Evolutionary conservation across 495 filamentous ascomycete genomes (phyloP), one percentile per base, ranked within the genome.

Genomic region (Xylaria flabelliformis): DNA sequence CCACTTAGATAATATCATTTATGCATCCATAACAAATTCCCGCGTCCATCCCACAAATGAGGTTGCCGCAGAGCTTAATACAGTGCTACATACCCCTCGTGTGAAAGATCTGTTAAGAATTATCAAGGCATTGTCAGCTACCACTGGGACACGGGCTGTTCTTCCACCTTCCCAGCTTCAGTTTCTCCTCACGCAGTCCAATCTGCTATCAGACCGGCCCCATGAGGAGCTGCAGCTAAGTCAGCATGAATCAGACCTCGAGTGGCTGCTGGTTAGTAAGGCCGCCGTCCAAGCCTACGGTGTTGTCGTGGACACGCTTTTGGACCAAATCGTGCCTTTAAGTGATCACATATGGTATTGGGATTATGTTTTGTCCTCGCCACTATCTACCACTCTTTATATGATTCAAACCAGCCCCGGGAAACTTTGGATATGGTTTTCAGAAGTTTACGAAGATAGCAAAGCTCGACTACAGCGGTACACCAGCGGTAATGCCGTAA

Each of bases 301-400:
- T 0, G 78, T 93, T 21, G 82, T 95, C 19, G 80, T 98, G 72
- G 87, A 89, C 72, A 87, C 86, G 0, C 83, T 98, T 2, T 82
- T 97, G 6, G 90, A 94, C 39, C 90, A 94, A 72, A 94, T 93
- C 19, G 88, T 96, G n/a, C 88, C 89, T 0, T 75, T 99, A 10
- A 90, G 88, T 67, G 90, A 96, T 53, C 93, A 98, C 76, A 91
- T 97, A 48, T 91, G 89, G 82, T 98, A 98, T 77, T 99, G 96
- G 96, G 92, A 97, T 71, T 90, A 94, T 67, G 86, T 97, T 1
- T 80, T 96, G 53, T 86, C 88, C 1, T 95, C 93, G 15, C 88
- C 91, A 48, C 84, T 88, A 67, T 90, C 90, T 73, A 92, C 90
- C 65, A 89, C 88, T 26, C 72, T 97, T 1, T 97, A 97, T 78